Conservation (phyloP, 371 early-diverging fungal species). For the Phascolomyces articulosus region DNA sequence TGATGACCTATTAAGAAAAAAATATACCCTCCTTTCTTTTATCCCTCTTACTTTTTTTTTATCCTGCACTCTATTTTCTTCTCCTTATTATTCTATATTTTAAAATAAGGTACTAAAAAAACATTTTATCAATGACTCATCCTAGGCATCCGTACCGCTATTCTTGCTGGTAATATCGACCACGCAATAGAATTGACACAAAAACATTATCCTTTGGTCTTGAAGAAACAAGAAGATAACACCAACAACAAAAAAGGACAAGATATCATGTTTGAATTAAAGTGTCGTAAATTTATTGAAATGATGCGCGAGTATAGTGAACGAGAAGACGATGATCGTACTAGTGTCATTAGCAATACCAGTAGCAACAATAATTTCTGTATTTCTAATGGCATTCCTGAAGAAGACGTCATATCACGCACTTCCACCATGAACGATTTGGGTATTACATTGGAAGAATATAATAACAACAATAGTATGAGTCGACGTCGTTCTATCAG, state of each 20-base stretch:
- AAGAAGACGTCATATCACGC: background rate
- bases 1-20: too few relatives aligned
- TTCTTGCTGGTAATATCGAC: slow-evolving; percentile 75
- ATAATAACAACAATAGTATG: background rate
- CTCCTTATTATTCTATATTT: too few relatives aligned
- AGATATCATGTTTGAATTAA: slow-evolving; percentile 70
- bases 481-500: slow-evolving; percentile 11
- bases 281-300: slow-evolving; percentile 88
- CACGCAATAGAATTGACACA: slow-evolving; percentile 65
- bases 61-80: background rate
- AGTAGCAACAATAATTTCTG: background rate
- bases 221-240: slow-evolving; percentile 30
- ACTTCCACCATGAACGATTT: background rate
- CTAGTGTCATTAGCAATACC: slow-evolving; percentile 9
- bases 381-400: slow-evolving; percentile 8
- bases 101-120: too few relatives aligned
- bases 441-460: background rate
- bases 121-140: too few relatives aligned
- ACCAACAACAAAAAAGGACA: background rate
- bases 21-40: too few relatives aligned
- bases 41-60: background rate
- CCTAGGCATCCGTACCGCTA: slow-evolving; percentile 65
- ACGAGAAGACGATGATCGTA: slow-evolving; percentile 12
- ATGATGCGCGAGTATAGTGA: slow-evolving; percentile 58
- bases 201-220: slow-evolving; percentile 63